A percentile compares a stretch with the other conserved stretches of the same genome.
phyloP scores from a whole-genome alignment of 768 basidiomycete genomes.

The Leucocoprinus sp. region DNA sequence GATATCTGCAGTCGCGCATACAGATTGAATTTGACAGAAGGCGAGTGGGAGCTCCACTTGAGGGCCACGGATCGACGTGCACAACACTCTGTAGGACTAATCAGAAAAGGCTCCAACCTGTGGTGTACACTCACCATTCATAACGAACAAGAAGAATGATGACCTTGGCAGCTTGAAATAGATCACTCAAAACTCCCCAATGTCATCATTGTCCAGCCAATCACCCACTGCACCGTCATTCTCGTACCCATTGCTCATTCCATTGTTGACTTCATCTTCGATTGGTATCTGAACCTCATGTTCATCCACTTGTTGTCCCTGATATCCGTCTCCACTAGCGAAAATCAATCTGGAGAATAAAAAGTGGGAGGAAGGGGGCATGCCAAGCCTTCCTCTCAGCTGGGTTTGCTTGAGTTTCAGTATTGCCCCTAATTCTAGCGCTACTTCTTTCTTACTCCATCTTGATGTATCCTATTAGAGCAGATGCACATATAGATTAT shows the following conservation, averaged over 20 bases:
- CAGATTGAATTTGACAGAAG: too few species aligned
- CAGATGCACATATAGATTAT: neutral
- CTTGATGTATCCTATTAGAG: conserved; percentile 26
- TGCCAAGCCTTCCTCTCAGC: conserved; percentile 18
- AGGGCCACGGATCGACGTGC: too few species aligned
- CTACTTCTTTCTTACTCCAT: conserved; percentile 45
- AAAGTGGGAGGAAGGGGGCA: conserved; percentile 25
- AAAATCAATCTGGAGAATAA: conserved; percentile 50
- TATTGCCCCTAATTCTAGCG: conserved; percentile 50
- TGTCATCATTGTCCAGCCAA: conserved; percentile 55
- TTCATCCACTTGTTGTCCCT: conserved; percentile 27
- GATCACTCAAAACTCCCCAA: conserved; percentile 36
- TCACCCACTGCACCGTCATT: conserved; percentile 31
- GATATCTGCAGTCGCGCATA: too few species aligned
- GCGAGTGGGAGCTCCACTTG: too few species aligned
- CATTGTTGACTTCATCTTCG: conserved; percentile 14
- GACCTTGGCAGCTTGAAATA: neutral
- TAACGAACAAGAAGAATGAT: neutral
- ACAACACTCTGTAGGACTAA: too few species aligned
- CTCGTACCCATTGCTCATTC: neutral
- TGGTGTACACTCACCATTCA: neutral
- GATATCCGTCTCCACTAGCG: conserved; percentile 24
- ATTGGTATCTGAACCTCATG: conserved; percentile 18
- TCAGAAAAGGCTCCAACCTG: too few species aligned
- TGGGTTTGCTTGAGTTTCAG: conserved; percentile 38